A percentile compares a stretch with the other conserved stretches of the same genome.
Evolutionary conservation across 768 basidiomycete species (phyloP).

Genomic region (Myochromella boudieri): DNA sequence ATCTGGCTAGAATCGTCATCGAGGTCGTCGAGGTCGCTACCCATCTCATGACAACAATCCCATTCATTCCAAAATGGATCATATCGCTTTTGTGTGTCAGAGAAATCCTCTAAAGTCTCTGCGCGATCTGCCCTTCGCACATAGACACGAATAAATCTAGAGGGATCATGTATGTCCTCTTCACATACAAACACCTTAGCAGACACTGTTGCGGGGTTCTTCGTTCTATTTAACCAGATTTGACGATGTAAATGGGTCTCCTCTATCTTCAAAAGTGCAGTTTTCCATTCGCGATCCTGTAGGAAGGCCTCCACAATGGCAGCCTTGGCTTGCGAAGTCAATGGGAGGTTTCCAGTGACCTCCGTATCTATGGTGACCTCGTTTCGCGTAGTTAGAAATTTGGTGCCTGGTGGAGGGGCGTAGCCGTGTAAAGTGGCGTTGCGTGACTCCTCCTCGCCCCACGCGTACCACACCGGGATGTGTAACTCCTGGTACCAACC

Average conservation of each 20-base stretch:
- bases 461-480: constrained; percentile 14
- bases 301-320: no score
- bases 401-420: background rate
- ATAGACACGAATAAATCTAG: background rate
- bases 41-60: constrained; percentile 18
- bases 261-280: no score
- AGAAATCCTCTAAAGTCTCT: background rate
- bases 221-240: no score
- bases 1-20: background rate
- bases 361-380: background rate
- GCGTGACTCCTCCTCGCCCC: background rate
- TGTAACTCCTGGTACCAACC: background rate
- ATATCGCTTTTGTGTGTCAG: constrained; percentile 3
- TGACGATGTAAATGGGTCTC: background rate
- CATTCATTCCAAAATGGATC: constrained; percentile 17
- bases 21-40: constrained; percentile 2
- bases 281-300: no score
- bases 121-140: background rate
- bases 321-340: background rate
- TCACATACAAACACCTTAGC: constrained; percentile 12
- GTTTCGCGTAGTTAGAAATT: background rate
- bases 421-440: background rate
- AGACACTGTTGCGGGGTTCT: background rate
- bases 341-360: background rate
- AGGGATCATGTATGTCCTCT: background rate